A percentile compares a stretch with the other conserved stretches of the same genome.
Evolutionary conservation across 108 stramenopile genomes (phyloP).

Genomic region (Seminavis robusta): DNA sequence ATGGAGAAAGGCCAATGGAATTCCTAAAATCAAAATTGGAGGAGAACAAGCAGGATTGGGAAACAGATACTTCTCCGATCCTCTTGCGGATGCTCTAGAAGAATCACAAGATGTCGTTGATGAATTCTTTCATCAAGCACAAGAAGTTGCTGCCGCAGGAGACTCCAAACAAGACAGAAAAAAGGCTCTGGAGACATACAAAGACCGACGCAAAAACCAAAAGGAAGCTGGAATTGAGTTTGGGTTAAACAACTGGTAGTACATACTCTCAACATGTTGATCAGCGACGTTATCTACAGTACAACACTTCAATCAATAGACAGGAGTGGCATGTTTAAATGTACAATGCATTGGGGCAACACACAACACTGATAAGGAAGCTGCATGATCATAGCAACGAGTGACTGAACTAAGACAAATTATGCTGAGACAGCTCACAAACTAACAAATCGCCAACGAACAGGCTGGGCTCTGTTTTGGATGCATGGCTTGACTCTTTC

Average conservation of each 20-base stretch:
- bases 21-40: constrained; percentile 48
- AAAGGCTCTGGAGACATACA: constrained; percentile 38
- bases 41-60: constrained; percentile 56
- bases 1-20: constrained; percentile 52
- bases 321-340: too few relatives aligned
- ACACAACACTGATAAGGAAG: too few relatives aligned
- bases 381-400: too few relatives aligned
- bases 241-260: constrained; percentile 62
- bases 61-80: constrained; percentile 52
- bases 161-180: constrained; percentile 35
- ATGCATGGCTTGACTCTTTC: too few relatives aligned
- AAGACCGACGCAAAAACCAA: constrained; percentile 42
- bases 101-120: constrained; percentile 64
- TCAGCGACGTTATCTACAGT: too few relatives aligned
- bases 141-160: constrained; percentile 40
- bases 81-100: constrained; percentile 52
- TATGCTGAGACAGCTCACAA: too few relatives aligned
- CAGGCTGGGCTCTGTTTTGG: too few relatives aligned
- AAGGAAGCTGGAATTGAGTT: constrained; percentile 31
- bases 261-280: too few relatives aligned
- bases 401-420: too few relatives aligned
- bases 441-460: too few relatives aligned
- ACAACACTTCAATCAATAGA: too few relatives aligned
- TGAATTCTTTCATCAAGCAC: constrained; percentile 58
- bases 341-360: too few relatives aligned